A percentile compares a stretch with the other conserved stretches of the same genome.
Conservation (phyloP, 2,329 filamentous ascomycete species). For the Diaporthe ilicicola region DNA sequence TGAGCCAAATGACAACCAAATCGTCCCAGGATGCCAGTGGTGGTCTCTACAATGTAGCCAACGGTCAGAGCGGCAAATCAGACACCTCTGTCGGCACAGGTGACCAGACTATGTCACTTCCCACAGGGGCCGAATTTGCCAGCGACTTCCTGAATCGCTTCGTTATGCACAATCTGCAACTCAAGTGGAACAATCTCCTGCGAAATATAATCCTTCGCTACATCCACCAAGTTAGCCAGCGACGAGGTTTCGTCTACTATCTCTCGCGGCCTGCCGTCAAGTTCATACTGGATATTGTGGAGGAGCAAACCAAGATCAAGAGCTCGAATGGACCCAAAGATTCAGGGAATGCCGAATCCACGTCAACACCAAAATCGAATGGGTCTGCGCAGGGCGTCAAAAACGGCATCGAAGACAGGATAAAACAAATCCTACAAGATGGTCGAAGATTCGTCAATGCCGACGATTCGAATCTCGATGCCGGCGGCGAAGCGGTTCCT, state of each 20-base stretch:
- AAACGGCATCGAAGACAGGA: conserved; percentile 79
- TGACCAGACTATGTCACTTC: conserved; percentile 69
- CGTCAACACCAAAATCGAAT: conserved; percentile 37
- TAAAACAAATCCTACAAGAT: conserved; percentile 85
- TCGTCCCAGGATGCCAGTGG: conserved; percentile 38
- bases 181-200: conserved; percentile 98
- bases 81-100: conserved; percentile 59
- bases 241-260: conserved; percentile 97
- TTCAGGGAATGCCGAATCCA: conserved; percentile 5
- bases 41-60: background rate
- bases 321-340: conserved; percentile 42
- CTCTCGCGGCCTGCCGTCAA: conserved; percentile 95
- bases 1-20: conserved; percentile 56
- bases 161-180: conserved; percentile 94
- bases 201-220: conserved; percentile 97
- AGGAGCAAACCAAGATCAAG: conserved; percentile 86
- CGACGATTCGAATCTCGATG: conserved; percentile 57
- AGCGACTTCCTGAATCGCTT: conserved; percentile 99
- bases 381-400: conserved; percentile 50
- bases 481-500: conserved; percentile 39
- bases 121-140: conserved; percentile 80
- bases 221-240: conserved; percentile 95
- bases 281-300: conserved; percentile 96
- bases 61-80: conserved; percentile 41
- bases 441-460: conserved; percentile 83